phyloP scores from a whole-genome alignment of 352 stramenopile genomes.

The Pythium folliculosum region DNA sequence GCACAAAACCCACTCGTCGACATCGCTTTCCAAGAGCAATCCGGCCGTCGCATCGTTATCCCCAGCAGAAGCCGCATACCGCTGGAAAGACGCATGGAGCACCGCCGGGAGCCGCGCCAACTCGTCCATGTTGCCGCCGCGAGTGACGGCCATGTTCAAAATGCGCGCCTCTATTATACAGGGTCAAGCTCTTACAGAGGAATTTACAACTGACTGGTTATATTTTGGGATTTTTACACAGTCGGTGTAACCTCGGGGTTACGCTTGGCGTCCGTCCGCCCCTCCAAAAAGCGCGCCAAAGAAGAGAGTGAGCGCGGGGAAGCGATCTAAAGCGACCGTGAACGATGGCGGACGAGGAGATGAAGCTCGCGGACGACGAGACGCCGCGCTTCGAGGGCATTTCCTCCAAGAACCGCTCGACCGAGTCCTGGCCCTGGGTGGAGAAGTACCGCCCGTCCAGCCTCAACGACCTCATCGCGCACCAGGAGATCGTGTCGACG shows the following conservation, averaged over 20 bases:
- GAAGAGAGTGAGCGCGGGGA: no score
- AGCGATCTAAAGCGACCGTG: no score
- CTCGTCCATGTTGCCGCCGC: constrained; percentile 7
- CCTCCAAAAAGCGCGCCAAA: constrained; percentile 25
- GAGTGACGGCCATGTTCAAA: constrained; percentile 1
- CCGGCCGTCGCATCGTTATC: background rate
- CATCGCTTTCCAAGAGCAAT: background rate
- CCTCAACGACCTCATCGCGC: constrained; percentile 95
- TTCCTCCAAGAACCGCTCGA: constrained; percentile 77
- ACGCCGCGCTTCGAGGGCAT: constrained; percentile 77
- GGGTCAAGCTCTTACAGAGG: background rate
- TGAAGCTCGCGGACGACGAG: constrained; percentile 62
- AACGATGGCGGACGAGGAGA: constrained; percentile 60
- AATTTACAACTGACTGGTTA: background rate
- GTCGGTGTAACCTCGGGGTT: no score
- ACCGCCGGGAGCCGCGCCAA: constrained; percentile 9
- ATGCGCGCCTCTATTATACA: background rate
- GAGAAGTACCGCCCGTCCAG: constrained; percentile 97
- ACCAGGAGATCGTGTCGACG: constrained; percentile 97
- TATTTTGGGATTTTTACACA: background rate
- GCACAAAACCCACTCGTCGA: constrained; percentile 20
- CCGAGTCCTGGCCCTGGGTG: constrained; percentile 94
- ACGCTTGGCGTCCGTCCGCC: no score
- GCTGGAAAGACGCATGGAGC: constrained; percentile 6
- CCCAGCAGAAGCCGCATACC: background rate